These are phyloP conservation scores for Nothomitra cinnamomea DNA, from an alignment of 2,329 filamentous ascomycete species.

Conservation along the genomic window DNA sequence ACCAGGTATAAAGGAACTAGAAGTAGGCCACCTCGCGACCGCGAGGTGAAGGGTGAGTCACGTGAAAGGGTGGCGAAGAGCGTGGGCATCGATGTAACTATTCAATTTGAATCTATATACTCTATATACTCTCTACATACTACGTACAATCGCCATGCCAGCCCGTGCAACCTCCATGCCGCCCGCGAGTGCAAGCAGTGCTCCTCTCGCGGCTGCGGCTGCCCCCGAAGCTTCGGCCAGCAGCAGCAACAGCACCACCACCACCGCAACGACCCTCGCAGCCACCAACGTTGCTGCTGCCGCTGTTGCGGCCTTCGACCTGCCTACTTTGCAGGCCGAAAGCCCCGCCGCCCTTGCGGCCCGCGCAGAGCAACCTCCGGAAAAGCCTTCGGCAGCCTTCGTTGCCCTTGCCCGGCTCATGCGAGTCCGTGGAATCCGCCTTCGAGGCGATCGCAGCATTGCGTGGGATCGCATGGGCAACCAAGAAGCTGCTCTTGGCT, in stretches of 20 bases:
- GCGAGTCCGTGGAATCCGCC: background rate
- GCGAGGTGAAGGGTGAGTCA: background rate
- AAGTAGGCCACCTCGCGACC: background rate
- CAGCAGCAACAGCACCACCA: background rate
- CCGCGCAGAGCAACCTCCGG: background rate
- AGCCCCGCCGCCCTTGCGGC: background rate
- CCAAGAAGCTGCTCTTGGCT: background rate
- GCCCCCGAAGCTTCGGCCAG: background rate
- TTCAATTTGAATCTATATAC: too few species aligned
- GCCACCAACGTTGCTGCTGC: too few species aligned
- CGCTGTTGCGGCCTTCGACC: background rate
- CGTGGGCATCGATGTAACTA: too few species aligned
- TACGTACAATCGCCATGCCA: background rate
- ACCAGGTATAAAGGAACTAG: too few species aligned
- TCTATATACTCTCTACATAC: background rate
- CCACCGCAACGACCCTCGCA: background rate
- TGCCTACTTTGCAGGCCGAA: background rate
- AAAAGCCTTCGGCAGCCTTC: background rate
- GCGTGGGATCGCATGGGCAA: background rate
- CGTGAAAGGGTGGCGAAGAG: background rate
- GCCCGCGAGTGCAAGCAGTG: too few species aligned
- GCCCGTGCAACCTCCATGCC: background rate
- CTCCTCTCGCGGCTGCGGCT: background rate
- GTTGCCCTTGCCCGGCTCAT: background rate
- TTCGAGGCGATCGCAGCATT: background rate